Percentiles rank a stretch among this genome's conserved stretches.
These are phyloP conservation scores for Globisporangium heterothallicum DNA, from an alignment of 352 stramenopile genomes.

Conservation along the genomic window DNA sequence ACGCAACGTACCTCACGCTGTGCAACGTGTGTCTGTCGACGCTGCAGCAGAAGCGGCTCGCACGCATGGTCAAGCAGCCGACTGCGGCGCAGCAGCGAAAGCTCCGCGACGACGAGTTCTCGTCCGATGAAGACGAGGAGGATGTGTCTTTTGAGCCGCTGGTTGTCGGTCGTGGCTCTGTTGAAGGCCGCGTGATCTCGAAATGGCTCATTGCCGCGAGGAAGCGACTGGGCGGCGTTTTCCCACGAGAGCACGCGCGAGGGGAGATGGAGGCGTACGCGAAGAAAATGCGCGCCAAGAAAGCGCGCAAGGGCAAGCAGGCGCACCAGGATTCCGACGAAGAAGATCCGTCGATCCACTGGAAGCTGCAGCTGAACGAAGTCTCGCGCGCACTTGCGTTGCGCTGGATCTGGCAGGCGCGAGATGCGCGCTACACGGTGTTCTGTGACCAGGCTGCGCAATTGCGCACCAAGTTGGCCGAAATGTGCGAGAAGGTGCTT, in stretches of 20 bases:
- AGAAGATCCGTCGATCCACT: constrained; percentile 62
- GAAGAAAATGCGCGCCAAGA: constrained; percentile 81
- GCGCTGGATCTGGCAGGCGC: constrained; percentile 77
- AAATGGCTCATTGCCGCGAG: constrained; percentile 93
- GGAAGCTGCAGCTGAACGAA: constrained; percentile 79
- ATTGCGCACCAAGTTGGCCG: constrained; percentile 48
- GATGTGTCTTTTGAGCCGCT: constrained; percentile 89
- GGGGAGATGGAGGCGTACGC: constrained; percentile 92
- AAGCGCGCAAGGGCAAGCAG: constrained; percentile 52
- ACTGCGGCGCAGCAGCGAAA: constrained; percentile 5
- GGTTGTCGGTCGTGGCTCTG: constrained; percentile 83
- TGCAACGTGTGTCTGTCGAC: constrained; percentile 90
- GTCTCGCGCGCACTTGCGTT: constrained; percentile 68
- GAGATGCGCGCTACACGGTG: constrained; percentile 47
- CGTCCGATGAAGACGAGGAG: constrained; percentile 87
- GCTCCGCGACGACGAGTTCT: constrained; percentile 90
- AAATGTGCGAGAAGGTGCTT: constrained; percentile 74
- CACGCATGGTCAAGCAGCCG: constrained; percentile 26
- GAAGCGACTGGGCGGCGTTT: constrained; percentile 87
- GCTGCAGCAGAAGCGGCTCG: constrained; percentile 48
- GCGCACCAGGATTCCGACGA: constrained; percentile 68
- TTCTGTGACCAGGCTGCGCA: constrained; percentile 41
- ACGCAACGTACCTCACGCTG: constrained; percentile 90
- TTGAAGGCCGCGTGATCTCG: constrained; percentile 90
- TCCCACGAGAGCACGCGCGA: constrained; percentile 80